phyloP scores from a whole-genome alignment of 257 asterid species.

The Lantana camara region DNA sequence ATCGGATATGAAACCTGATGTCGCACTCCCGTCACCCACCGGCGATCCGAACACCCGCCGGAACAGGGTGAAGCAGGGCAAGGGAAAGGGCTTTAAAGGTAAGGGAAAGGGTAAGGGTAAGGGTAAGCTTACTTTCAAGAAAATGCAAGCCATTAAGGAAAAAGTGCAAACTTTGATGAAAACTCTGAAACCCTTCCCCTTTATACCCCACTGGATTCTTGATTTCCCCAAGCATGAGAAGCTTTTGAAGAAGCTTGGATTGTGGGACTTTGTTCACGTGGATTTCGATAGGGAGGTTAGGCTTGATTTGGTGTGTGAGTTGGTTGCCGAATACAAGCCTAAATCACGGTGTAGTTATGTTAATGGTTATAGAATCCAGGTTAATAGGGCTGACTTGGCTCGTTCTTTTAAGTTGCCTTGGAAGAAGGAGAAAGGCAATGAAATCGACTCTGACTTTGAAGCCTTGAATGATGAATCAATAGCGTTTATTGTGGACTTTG shows the following conservation, averaged over 20 bases:
- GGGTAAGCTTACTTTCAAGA: slow-evolving; percentile 38
- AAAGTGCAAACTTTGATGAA: slow-evolving; percentile 45
- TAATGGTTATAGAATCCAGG: slow-evolving; percentile 41
- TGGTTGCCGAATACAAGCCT: slow-evolving; percentile 61
- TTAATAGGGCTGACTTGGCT: slow-evolving; percentile 71
- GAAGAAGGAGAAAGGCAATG: slow-evolving; percentile 59
- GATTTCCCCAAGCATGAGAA: slow-evolving; percentile 61
- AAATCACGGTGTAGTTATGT: slow-evolving; percentile 53
- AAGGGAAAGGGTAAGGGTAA: slow-evolving; percentile 38
- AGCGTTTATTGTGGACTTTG: slow-evolving; percentile 49
- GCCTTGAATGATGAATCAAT: slow-evolving; percentile 50
- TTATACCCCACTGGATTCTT: slow-evolving; percentile 45
- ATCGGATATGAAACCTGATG: slow-evolving; percentile 26
- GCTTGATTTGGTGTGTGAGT: slow-evolving; percentile 69
- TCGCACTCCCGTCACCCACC: slow-evolving; percentile 36
- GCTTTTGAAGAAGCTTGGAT: slow-evolving; percentile 60
- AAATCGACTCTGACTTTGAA: slow-evolving; percentile 56
- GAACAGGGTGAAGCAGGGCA: slow-evolving; percentile 48
- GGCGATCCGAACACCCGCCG: slow-evolving; percentile 13
- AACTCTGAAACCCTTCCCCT: slow-evolving; percentile 71
- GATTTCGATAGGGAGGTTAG: slow-evolving; percentile 61
- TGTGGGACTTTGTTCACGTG: slow-evolving; percentile 80
- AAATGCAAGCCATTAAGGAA: slow-evolving; percentile 54
- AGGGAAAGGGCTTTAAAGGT: slow-evolving; percentile 20
- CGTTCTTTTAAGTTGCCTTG: slow-evolving; percentile 65